Evolutionary conservation across 164 flowering plant species (phyloP), one percentile per base, ranked within the genome.

Genomic region (Berberis vulgaris): DNA sequence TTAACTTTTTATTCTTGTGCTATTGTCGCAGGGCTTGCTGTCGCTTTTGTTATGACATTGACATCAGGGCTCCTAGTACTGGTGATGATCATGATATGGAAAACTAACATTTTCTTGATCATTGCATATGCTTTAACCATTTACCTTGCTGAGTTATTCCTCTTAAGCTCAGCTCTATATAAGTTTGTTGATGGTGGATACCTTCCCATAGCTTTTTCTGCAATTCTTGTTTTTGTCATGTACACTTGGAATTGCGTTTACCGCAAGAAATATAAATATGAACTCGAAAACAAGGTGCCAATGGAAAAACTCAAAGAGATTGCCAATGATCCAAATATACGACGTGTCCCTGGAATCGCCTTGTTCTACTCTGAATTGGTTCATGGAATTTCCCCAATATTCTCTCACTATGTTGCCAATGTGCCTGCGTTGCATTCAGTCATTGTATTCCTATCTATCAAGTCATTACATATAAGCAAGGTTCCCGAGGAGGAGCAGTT

Each of bases 1-100:
- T 26, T 26, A 26, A 26, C 0, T 26, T 26, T 0, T 26, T 26
- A 26, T 26, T 26, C 26, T 26, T 26, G 26, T 26, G 26, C 26
- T 26, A 26, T 26, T 26, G 26, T 26, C 67, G 50, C 67, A 73
- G 79, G 79, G 9, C 40, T 76, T 8, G 74, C 79, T 11, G 76
- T 70, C 49, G 67, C 70, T 4, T 64, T 57, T 26, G 79, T 73
- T 0, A 57, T 69, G 67, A 38, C 61, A 9, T 8, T 73, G 13
- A 73, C 79, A 45, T 65, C 76, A 0, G 62, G 64, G 10, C 45
- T 72, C 7, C 61, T 72, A 1, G 49, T 64, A 0, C 65, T 9
- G 13, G 5, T 54, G n/a, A 54, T 9, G 57, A 54, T 54, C 5
- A 54, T 54, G n/a, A 2, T 54, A 54, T 9, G 57, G 9, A 47